Conservation (phyloP, 805 yeast genomes). For the Nakazawaea holstii region DNA sequence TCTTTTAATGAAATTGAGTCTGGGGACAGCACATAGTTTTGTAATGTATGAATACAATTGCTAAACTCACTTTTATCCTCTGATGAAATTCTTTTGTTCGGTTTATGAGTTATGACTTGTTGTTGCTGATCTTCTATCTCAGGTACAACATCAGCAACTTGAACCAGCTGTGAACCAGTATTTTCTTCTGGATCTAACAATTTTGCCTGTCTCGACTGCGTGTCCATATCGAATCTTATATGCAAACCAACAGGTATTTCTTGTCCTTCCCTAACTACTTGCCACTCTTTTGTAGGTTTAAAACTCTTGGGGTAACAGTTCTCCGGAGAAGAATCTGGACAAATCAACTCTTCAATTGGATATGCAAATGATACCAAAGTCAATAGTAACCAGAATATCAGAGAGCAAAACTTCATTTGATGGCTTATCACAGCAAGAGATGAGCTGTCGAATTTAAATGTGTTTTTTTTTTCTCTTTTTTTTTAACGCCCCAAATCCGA, state of each 20-base stretch:
- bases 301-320: conserved; percentile 65
- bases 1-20: neutral
- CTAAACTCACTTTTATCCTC: conserved; percentile 5
- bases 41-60: neutral
- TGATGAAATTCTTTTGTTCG: neutral
- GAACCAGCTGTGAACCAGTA: conserved; percentile 10
- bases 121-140: neutral
- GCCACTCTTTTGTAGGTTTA: conserved; percentile 66
- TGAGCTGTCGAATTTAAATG: neutral
- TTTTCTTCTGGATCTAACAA: conserved; percentile 28
- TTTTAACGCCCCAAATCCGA: no score
- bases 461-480: neutral
- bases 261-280: conserved; percentile 63
- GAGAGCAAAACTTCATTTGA: neutral
- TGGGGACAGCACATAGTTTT: neutral
- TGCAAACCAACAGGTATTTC: conserved; percentile 77
- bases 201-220: conserved; percentile 67
- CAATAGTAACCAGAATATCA: neutral
- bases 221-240: conserved; percentile 68
- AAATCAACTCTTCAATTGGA: conserved; percentile 23
- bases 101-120: conserved; percentile 3
- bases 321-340: conserved; percentile 33
- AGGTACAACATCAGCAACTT: conserved; percentile 14
- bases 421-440: neutral
- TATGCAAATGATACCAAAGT: neutral